A percentile compares a stretch with the other conserved stretches of the same genome.
These are phyloP conservation scores for Farysia itapuensis DNA, from an alignment of 1,284 basidiomycete genomes.

Conservation along the genomic window DNA sequence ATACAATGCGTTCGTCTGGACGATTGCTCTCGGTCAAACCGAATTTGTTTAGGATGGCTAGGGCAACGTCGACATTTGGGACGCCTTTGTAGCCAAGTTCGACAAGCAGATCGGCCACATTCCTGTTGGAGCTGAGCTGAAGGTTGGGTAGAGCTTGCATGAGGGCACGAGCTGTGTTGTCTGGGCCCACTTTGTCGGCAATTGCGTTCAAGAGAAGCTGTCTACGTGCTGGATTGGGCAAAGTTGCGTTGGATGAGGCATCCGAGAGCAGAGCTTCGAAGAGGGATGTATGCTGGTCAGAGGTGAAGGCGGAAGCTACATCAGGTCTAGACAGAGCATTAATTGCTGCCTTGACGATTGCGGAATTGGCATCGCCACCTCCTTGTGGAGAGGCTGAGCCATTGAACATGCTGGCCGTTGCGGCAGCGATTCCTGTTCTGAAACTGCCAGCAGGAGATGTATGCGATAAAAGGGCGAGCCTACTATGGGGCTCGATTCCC, in stretches of 20 bases:
- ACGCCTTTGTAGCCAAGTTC: conserved; percentile 46
- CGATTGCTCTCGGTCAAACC: conserved; percentile 33
- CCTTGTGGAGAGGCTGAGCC: conserved; percentile 36
- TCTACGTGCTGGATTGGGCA: conserved; percentile 45
- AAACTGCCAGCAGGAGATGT: conserved; percentile 65
- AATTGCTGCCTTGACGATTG: conserved; percentile 68
- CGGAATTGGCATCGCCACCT: conserved; percentile 28
- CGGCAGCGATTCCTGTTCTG: conserved; percentile 14
- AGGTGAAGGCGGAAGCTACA: conserved; percentile 71
- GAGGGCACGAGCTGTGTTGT: conserved; percentile 50
- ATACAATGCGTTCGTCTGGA: conserved; percentile 38
- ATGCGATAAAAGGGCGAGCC: neutral
- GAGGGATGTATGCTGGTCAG: conserved; percentile 76
- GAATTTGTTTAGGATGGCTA: conserved; percentile 43
- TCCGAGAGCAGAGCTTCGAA: conserved; percentile 61
- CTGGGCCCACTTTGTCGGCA: conserved; percentile 49
- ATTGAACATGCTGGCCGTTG: conserved; percentile 37
- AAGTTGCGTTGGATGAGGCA: conserved; percentile 26
- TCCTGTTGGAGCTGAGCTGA: conserved; percentile 33
- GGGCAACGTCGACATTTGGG: conserved; percentile 31
- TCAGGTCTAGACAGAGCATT: conserved; percentile 66
- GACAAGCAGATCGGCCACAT: conserved; percentile 39
- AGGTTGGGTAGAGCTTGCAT: conserved; percentile 54
- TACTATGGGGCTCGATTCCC: conserved; percentile 2
- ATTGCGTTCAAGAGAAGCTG: conserved; percentile 50